Conservation (phyloP, 495 filamentous ascomycete genomes). For the Penicillium chermesinum region DNA sequence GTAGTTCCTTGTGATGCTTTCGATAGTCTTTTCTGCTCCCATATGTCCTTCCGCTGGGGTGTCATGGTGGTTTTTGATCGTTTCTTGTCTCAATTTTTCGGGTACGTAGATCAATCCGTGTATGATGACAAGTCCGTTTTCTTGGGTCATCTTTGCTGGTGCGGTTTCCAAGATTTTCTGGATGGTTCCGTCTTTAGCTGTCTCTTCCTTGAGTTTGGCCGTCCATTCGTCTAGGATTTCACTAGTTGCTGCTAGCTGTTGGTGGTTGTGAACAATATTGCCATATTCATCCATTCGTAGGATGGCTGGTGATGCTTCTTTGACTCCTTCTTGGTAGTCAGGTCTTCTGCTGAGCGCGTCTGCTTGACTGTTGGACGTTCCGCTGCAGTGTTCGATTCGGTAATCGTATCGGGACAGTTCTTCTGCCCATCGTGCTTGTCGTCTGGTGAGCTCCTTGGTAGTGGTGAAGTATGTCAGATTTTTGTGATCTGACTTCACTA, state of each 20-base stretch:
- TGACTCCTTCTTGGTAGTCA: slow-evolving; percentile 9
- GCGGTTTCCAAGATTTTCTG: background rate
- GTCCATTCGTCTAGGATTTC: slow-evolving; percentile 1
- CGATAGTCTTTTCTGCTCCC: slow-evolving; percentile 4
- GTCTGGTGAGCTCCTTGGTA: slow-evolving; percentile 11
- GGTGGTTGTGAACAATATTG: slow-evolving; percentile 4
- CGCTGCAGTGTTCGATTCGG: slow-evolving; percentile 12
- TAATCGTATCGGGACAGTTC: slow-evolving; percentile 10
- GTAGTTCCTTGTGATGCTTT: slow-evolving; percentile 9
- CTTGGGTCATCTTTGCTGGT: background rate
- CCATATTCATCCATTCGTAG: slow-evolving; percentile 5
- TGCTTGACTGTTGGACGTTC: slow-evolving; percentile 9
- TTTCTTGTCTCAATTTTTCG: background rate
- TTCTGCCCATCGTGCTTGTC: slow-evolving; percentile 11
- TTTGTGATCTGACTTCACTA: slow-evolving; percentile 15
- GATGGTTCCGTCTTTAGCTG: background rate
- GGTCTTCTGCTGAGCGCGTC: slow-evolving; percentile 9
- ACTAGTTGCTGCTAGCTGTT: slow-evolving; percentile 1
- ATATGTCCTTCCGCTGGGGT: background rate
- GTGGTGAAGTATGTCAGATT: slow-evolving; percentile 19
- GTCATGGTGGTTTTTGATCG: slow-evolving; percentile 8
- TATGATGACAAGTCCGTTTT: slow-evolving; percentile 7
- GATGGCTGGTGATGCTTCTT: slow-evolving; percentile 7
- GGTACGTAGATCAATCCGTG: slow-evolving; percentile 9
- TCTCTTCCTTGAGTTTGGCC: background rate